These are phyloP conservation scores for Trifolium pratense DNA, from an alignment of 306 rosid genomes.

Conservation along the genomic window DNA sequence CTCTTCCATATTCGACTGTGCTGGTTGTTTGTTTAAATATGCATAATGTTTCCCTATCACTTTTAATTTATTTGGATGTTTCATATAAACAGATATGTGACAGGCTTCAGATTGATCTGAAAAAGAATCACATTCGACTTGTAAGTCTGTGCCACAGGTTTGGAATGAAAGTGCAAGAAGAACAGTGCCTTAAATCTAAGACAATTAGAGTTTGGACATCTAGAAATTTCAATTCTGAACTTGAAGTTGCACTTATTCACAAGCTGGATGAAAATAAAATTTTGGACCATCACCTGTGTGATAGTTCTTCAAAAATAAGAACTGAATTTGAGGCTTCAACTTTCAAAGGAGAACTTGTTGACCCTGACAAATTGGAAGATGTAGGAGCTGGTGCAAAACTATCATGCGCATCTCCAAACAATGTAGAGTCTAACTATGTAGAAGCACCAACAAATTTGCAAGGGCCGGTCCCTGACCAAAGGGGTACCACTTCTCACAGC, in stretches of 20 bases:
- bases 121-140: slow-evolving; percentile 68
- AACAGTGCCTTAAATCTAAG: slow-evolving; percentile 60
- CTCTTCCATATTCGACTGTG: neutral
- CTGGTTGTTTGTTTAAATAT: neutral
- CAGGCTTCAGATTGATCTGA: slow-evolving; percentile 81
- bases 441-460: slow-evolving; percentile 39
- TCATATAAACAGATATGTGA: slow-evolving; percentile 62
- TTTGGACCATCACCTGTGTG: slow-evolving; percentile 40
- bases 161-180: slow-evolving; percentile 78
- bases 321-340: slow-evolving; percentile 43
- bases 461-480: slow-evolving; percentile 44
- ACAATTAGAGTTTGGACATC: slow-evolving; percentile 77
- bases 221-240: slow-evolving; percentile 64
- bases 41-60: slow-evolving; percentile 37
- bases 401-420: slow-evolving; percentile 46
- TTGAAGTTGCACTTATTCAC: slow-evolving; percentile 43
- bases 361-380: slow-evolving; percentile 41
- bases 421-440: slow-evolving; percentile 41
- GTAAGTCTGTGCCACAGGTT: slow-evolving; percentile 67
- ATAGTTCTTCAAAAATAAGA: slow-evolving; percentile 44
- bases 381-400: slow-evolving; percentile 43
- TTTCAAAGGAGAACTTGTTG: slow-evolving; percentile 42
- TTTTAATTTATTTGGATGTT: slow-evolving; percentile 36
- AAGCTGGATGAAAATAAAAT: slow-evolving; percentile 51
- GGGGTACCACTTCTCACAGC: slow-evolving; percentile 43